Percentiles rank a stretch among this genome's conserved stretches.
Evolutionary conservation across 2,329 filamentous ascomycete species (phyloP).

Genomic region (Xylaria hypoxylon): DNA sequence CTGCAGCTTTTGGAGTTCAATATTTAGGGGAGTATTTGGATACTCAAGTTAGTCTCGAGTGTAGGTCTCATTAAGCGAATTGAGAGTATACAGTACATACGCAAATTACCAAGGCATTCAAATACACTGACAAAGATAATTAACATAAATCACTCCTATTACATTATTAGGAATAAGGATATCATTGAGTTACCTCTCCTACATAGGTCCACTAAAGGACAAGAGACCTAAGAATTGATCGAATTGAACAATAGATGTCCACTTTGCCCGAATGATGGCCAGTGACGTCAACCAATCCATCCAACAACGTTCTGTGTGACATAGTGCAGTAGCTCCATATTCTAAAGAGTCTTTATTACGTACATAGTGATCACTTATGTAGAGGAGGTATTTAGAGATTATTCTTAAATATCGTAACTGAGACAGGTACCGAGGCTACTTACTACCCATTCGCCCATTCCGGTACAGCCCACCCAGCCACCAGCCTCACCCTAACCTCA

Average conservation of each 20-base stretch:
- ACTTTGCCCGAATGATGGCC: neutral
- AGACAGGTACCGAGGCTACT: slow-evolving; percentile 5
- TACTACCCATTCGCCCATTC: slow-evolving; percentile 3
- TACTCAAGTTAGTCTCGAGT: neutral
- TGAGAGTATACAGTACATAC: neutral
- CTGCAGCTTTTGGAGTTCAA: no score
- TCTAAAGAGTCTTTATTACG: neutral
- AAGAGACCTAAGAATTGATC: neutral
- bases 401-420: neutral
- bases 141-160: neutral
- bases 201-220: neutral
- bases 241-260: neutral
- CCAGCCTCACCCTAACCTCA: neutral
- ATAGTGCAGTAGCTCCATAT: neutral
- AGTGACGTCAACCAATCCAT: slow-evolving; percentile 26
- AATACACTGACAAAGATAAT: neutral
- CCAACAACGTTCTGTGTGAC: neutral
- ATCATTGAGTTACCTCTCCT: neutral
- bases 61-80: neutral
- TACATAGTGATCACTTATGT: neutral
- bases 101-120: neutral
- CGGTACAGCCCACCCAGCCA: slow-evolving; percentile 5
- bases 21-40: no score
- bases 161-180: neutral
- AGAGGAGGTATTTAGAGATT: neutral